A percentile compares a stretch with the other conserved stretches of the same genome.
Evolutionary conservation across 2,329 filamentous ascomycete genomes (phyloP).

Genomic region (Claviceps humidiphila): DNA sequence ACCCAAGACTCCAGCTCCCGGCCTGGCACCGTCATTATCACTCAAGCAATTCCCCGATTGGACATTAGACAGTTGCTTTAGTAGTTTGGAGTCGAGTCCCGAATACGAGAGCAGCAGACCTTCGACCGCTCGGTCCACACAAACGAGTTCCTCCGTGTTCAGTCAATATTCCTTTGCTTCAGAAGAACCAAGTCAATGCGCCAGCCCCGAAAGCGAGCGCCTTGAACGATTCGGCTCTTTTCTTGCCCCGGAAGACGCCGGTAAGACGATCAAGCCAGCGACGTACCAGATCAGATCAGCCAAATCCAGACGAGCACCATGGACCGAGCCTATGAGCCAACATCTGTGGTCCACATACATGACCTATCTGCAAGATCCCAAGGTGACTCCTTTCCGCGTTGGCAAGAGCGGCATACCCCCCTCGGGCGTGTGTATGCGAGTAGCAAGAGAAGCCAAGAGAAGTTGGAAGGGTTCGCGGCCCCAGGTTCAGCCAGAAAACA

Average conservation of each 20-base stretch:
- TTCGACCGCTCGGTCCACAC: conserved; percentile 45
- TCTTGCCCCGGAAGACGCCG: conserved; percentile 16
- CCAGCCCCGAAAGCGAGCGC: conserved; percentile 32
- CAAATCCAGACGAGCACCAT: conserved; percentile 38
- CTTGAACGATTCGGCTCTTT: conserved; percentile 13
- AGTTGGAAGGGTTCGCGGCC: conserved; percentile 51
- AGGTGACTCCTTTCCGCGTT: conserved; percentile 51
- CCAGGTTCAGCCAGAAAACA: conserved; percentile 19
- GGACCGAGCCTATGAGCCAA: conserved; percentile 52
- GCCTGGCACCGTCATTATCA: conserved; percentile 28
- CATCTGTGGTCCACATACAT: conserved; percentile 55
- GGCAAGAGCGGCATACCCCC: conserved; percentile 52
- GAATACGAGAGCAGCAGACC: conserved; percentile 47
- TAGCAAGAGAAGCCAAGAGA: conserved; percentile 51
- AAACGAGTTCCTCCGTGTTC: conserved; percentile 43
- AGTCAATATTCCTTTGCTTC: conserved; percentile 43
- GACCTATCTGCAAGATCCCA: conserved; percentile 52
- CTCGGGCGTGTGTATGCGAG: conserved; percentile 49
- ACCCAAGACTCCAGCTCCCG: conserved; percentile 46
- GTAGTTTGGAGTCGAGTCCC: conserved; percentile 44
- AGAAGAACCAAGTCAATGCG: conserved; percentile 39
- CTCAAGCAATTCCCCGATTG: conserved; percentile 42
- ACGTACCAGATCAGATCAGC: conserved; percentile 8
- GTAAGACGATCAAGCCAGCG: conserved; percentile 17
- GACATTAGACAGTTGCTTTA: conserved; percentile 43